A percentile compares a stretch with the other conserved stretches of the same genome.
phyloP scores from a whole-genome alignment of 352 stramenopile genomes.

The Plasmopara muralis region DNA sequence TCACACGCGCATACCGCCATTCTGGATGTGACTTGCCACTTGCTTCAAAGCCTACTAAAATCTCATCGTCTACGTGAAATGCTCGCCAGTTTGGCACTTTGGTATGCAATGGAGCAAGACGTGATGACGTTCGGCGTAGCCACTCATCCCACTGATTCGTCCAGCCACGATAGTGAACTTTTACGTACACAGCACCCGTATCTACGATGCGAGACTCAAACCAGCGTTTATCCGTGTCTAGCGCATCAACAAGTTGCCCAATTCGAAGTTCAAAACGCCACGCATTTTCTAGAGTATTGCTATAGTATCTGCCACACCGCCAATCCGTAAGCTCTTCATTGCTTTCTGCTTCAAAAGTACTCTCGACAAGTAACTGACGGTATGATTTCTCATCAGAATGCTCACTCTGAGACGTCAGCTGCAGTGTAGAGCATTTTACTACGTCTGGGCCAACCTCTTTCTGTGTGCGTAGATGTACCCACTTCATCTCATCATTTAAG shows the following conservation, averaged over 20 bases:
- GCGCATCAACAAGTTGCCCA: constrained; percentile 57
- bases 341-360: constrained; percentile 13
- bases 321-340: constrained; percentile 25
- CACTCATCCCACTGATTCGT: constrained; percentile 96
- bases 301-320: constrained; percentile 50
- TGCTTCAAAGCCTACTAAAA: constrained; percentile 43
- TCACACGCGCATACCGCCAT: constrained; percentile 50
- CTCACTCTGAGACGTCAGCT: too few relatives aligned
- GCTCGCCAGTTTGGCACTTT: constrained; percentile 56
- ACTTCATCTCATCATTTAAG: constrained; percentile 24
- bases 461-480: constrained; percentile 24
- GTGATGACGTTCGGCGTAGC: constrained; percentile 81
- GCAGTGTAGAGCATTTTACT: too few relatives aligned
- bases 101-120: constrained; percentile 89
- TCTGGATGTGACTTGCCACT: constrained; percentile 40
- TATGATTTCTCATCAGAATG: too few relatives aligned
- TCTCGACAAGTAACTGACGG: constrained; percentile 47
- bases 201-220: constrained; percentile 63
- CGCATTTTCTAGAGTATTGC: constrained; percentile 26
- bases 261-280: constrained; percentile 57
- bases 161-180: constrained; percentile 96
- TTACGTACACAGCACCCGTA: constrained; percentile 49
- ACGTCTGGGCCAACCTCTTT: too few relatives aligned
- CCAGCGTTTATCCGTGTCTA: constrained; percentile 70
- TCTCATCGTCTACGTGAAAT: constrained; percentile 47